These are phyloP conservation scores for Gyrodon tennesseensis DNA, from an alignment of 1,284 basidiomycete species.

Conservation along the genomic window DNA sequence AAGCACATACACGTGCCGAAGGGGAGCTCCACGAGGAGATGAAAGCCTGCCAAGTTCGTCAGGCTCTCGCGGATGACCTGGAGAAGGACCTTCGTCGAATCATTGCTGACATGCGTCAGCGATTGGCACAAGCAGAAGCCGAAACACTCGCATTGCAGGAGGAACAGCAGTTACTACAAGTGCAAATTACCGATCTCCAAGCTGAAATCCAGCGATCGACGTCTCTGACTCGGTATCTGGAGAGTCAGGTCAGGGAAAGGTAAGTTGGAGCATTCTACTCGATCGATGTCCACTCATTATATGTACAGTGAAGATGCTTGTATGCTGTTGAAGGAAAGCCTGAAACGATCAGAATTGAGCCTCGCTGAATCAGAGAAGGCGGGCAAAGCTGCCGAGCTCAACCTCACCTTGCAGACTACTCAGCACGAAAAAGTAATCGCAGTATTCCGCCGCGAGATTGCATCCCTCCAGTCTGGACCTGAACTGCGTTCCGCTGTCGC, in stretches of 20 bases:
- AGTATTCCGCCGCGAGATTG: slow-evolving; percentile 58
- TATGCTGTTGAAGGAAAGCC: slow-evolving; percentile 49
- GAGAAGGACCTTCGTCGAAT: slow-evolving; percentile 36
- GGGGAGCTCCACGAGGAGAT: slow-evolving; percentile 33
- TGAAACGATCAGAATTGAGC: slow-evolving; percentile 51
- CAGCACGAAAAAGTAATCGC: slow-evolving; percentile 64
- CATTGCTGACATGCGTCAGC: slow-evolving; percentile 29
- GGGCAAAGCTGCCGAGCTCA: slow-evolving; percentile 61
- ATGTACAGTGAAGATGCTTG: slow-evolving; percentile 53
- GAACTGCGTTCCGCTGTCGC: slow-evolving; percentile 56
- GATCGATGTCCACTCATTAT: slow-evolving; percentile 10
- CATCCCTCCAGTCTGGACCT: slow-evolving; percentile 54
- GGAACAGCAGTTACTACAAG: slow-evolving; percentile 55
- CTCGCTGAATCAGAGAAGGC: slow-evolving; percentile 58
- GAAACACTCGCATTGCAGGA: slow-evolving; percentile 46
- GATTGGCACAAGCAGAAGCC: slow-evolving; percentile 30
- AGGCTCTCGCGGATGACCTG: slow-evolving; percentile 22
- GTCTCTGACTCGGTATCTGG: slow-evolving; percentile 60
- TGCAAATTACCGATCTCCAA: slow-evolving; percentile 57
- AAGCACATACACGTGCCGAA: slow-evolving; percentile 37
- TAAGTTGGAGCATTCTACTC: slow-evolving; percentile 35
- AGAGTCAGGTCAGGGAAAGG: slow-evolving; percentile 63
- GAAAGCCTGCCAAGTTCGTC: slow-evolving; percentile 29
- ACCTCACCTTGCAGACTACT: slow-evolving; percentile 59
- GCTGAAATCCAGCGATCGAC: slow-evolving; percentile 64